These are phyloP conservation scores for Chlorella sp. DNA, from an alignment of 139 green algal species.

Conservation along the genomic window DNA sequence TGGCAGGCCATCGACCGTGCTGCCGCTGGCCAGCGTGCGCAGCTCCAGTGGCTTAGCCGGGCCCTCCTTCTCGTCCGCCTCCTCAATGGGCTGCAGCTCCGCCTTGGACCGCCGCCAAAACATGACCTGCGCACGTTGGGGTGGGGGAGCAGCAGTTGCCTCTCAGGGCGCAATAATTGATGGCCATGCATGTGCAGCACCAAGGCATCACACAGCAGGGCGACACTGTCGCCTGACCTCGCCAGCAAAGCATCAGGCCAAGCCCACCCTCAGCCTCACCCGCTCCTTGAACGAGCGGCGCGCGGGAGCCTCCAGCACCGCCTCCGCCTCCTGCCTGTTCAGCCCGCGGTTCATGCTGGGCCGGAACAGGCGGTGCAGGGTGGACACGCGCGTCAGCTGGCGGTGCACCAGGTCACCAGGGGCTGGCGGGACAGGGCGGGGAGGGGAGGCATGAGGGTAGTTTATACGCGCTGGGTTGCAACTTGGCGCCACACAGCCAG, in stretches of 20 bases:
- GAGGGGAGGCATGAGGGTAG: not conserved
- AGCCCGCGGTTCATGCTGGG: too few species aligned
- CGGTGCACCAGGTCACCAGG: not conserved
- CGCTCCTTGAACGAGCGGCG: conserved; percentile 6
- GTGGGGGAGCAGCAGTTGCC: too few species aligned
- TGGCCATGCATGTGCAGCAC: too few species aligned
- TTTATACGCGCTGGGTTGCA: not conserved
- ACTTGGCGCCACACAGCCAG: not conserved
- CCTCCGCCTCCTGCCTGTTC: too few species aligned
- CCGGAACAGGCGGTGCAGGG: conserved; percentile 9
- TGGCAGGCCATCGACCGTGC: not conserved
- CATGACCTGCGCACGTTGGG: not conserved
- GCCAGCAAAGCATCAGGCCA: too few species aligned
- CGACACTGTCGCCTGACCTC: too few species aligned
- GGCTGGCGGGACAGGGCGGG: not conserved
- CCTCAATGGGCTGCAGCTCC: conserved; percentile 13
- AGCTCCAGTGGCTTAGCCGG: not conserved
- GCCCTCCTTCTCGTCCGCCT: conserved; percentile 13
- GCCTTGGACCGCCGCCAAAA: conserved; percentile 2
- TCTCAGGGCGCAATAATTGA: too few species aligned
- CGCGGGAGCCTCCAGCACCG: too few species aligned
- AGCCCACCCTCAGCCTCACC: not conserved
- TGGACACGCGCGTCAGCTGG: not conserved
- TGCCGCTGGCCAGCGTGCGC: not conserved
- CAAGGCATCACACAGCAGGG: too few species aligned